phyloP scores from a whole-genome alignment of 352 stramenopile genomes.

The Phytophthora meadii region DNA sequence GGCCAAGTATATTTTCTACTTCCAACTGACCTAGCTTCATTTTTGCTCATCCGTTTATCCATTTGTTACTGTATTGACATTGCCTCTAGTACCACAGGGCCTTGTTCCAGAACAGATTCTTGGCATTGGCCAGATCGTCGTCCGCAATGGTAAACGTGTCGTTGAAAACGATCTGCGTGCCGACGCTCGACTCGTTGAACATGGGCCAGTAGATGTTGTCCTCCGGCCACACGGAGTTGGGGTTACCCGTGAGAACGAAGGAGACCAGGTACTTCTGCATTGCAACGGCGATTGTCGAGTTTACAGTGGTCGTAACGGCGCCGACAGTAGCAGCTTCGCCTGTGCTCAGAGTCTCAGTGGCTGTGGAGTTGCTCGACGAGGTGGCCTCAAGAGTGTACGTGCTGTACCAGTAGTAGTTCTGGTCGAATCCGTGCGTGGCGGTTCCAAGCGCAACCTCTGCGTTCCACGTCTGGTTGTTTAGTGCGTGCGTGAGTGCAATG shows the following conservation, averaged over 20 bases:
- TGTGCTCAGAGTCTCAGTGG: not conserved
- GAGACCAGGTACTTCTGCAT: constrained; percentile 41
- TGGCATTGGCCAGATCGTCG: constrained; percentile 27
- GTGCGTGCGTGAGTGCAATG: constrained; percentile 23
- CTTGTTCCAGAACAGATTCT: constrained; percentile 38
- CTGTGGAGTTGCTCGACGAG: constrained; percentile 3
- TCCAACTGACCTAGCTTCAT: too few species aligned
- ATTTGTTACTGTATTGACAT: too few species aligned
- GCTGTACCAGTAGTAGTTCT: constrained; percentile 41
- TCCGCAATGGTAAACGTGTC: constrained; percentile 25
- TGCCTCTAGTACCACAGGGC: constrained; percentile 30
- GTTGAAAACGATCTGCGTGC: constrained; percentile 33
- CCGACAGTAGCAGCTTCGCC: not conserved
- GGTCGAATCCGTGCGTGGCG: constrained; percentile 26
- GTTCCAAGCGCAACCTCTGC: constrained; percentile 21
- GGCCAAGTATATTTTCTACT: too few species aligned
- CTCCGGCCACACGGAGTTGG: constrained; percentile 23
- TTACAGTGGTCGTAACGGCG: constrained; percentile 11
- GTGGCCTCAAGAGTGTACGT: constrained; percentile 15
- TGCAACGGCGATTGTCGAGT: constrained; percentile 28
- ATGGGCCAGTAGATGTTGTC: constrained; percentile 37
- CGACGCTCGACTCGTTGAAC: constrained; percentile 22
- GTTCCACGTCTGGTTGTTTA: constrained; percentile 39
- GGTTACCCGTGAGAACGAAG: constrained; percentile 33
- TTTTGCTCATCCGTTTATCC: too few species aligned